Base-by-base conservation (phyloP, 2,329 filamentous ascomycete genomes). In the Diaporthe sp. region DNA sequence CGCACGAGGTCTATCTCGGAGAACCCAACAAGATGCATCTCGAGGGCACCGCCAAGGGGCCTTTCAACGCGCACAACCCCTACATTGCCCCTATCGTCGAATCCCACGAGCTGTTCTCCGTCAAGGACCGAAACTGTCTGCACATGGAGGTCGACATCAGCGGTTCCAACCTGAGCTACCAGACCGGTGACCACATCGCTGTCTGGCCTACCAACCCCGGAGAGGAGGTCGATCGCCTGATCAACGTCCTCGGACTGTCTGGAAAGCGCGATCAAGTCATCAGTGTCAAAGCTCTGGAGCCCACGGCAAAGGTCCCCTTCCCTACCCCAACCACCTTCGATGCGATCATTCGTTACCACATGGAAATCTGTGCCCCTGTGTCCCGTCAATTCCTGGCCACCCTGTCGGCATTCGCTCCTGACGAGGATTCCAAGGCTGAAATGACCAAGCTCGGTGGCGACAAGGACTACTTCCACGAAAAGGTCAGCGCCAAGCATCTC, bases 11-110 rank as follows among this genome's bases (percentile, higher is more conserved):
- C 75, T 99, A 98, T 83, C 89, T 99, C 28, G 97, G 97, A 80
- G 97, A 99, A 84, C 96, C 96, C 66, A 98, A 97, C 88, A 96
- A 96, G 88, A 94, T 95, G 87, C 97, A 99, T 82, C 93, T 98
- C 75, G 94, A 98, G 82, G 95, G 94, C 75, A 87, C 86, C 57
- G 89, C 93, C 79, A 97, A 94, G 84, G 96, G 96, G 17, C 97
- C 97, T 22, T 98, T 94, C 90, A 98, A 98, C 82, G 93, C 95
- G 69, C 96, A 98, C 88, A 98, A 98, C 86, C 97, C 97, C 30
- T 98, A 94, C 87, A 97, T 99, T 82, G 96, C 97, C 42, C 96
- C 96, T 40, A 97, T 99, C 80, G 90, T 89, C 81, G 94, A 97
- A 82, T 98, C 97, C n/a, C 89, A 89, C 78, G 97, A 99, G 85